Conservation (phyloP, 2,329 filamentous ascomycete species). For the Rhinocladiella similis region DNA sequence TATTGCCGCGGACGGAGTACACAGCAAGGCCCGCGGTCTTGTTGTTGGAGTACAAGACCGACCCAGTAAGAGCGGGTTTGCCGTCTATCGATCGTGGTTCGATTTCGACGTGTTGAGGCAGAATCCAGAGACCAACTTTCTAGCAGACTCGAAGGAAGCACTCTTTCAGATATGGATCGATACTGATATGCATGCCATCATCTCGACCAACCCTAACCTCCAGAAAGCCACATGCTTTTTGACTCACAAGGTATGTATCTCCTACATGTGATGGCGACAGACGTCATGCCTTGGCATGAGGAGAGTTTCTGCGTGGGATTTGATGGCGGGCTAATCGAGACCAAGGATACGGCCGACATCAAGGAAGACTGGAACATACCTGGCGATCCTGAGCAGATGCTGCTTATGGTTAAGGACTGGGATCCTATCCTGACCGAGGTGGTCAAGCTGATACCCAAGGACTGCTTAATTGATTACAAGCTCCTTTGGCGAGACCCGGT, state of each 20-base stretch:
- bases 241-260: neutral
- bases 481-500: slow-evolving; percentile 18
- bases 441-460: slow-evolving; percentile 18
- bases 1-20: neutral
- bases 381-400: slow-evolving; percentile 49
- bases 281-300: too few species aligned
- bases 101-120: neutral
- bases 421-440: slow-evolving; percentile 39
- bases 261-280: too few species aligned
- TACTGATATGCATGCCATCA: neutral
- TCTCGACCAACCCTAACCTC: neutral
- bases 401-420: slow-evolving; percentile 53
- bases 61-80: neutral
- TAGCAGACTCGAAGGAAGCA: neutral
- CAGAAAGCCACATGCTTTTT: neutral
- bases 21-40: neutral
- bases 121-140: neutral
- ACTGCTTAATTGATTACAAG: slow-evolving; percentile 15
- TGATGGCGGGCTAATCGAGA: too few species aligned
- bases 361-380: slow-evolving; percentile 50
- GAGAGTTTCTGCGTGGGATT: too few species aligned
- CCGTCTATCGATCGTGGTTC: neutral
- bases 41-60: neutral
- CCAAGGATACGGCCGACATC: slow-evolving; percentile 52
- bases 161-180: neutral